phyloP scores from a whole-genome alignment of 23 red algal genomes.

The Chondrus crispus region DNA sequence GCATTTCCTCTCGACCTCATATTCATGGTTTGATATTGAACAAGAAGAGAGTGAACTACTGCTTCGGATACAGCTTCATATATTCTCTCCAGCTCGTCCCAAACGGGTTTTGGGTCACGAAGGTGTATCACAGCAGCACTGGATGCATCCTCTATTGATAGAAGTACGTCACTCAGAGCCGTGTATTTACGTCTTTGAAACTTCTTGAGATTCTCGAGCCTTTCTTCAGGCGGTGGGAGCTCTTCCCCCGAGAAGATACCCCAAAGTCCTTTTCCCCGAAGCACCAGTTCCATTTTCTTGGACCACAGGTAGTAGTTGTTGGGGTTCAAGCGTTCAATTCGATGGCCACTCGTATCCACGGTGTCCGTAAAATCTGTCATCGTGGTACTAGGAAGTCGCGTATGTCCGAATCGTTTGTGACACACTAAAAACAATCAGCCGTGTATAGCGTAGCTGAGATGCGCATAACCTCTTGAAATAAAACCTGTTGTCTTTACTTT shows the following conservation, averaged over 20 bases:
- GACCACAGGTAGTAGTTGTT: not conserved
- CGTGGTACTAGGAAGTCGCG: too few relatives aligned
- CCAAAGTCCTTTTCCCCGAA: not conserved
- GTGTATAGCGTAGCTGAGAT: too few relatives aligned
- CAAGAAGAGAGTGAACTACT: not conserved
- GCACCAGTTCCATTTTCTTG: not conserved
- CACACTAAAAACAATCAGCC: too few relatives aligned
- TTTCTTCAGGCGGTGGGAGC: not conserved
- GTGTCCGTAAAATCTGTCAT: too few relatives aligned
- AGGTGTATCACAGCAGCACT: constrained; percentile 5
- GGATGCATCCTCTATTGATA: not conserved
- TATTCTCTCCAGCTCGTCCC: not conserved
- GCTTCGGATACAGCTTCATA: not conserved
- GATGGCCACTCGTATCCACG: not conserved
- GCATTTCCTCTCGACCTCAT: not conserved
- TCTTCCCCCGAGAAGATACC: not conserved
- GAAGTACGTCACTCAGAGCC: not conserved
- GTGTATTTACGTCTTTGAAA: not conserved
- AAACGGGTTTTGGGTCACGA: not conserved
- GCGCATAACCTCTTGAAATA: too few relatives aligned
- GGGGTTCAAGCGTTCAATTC: not conserved
- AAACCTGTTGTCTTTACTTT: too few relatives aligned
- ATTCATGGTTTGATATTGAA: not conserved
- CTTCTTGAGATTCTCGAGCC: not conserved
- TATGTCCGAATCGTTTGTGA: too few relatives aligned